Evolutionary conservation across 2,329 filamentous ascomycete genomes (phyloP).

Genomic region (Graphilbum sp.): DNA sequence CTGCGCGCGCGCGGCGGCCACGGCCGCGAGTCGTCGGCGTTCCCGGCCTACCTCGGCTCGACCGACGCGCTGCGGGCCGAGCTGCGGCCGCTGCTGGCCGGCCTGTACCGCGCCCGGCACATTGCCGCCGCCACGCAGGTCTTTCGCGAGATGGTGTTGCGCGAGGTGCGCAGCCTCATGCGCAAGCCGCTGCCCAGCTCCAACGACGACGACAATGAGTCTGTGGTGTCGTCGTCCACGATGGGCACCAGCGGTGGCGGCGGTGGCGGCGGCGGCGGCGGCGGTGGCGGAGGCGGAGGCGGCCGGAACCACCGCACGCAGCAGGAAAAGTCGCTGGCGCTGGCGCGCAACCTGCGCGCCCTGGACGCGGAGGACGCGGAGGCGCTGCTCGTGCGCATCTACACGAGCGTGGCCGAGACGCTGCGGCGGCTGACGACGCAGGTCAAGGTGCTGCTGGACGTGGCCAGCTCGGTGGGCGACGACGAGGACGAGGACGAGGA

Average conservation of each 20-base stretch:
- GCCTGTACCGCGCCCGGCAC: conserved; percentile 67
- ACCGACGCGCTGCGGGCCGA: conserved; percentile 54
- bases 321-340: conserved; percentile 76
- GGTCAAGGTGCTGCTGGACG: conserved; percentile 86
- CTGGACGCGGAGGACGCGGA: conserved; percentile 76
- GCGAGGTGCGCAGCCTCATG: conserved; percentile 76
- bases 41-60: conserved; percentile 64
- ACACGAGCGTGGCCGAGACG: conserved; percentile 76
- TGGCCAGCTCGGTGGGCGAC: conserved; percentile 58
- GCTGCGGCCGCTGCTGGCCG: conserved; percentile 54
- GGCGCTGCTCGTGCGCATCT: conserved; percentile 64
- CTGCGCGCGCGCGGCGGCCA: conserved; percentile 54
- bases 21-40: conserved; percentile 47
- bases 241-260: conserved; percentile 14
- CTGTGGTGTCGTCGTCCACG: conserved; percentile 73
- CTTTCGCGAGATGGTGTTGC: conserved; percentile 69
- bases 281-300: conserved; percentile 15
- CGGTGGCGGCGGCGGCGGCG: conserved; percentile 22
- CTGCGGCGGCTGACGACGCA: conserved; percentile 74
- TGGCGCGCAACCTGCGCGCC: conserved; percentile 75
- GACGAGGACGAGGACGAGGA: conserved; percentile 6
- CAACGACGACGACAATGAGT: conserved; percentile 84
- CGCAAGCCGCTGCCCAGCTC: conserved; percentile 77
- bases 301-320: conserved; percentile 53
- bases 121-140: conserved; percentile 66